These are phyloP conservation scores for Posidonia oceanica DNA, from an alignment of 116 monocot species.

Conservation along the genomic window DNA sequence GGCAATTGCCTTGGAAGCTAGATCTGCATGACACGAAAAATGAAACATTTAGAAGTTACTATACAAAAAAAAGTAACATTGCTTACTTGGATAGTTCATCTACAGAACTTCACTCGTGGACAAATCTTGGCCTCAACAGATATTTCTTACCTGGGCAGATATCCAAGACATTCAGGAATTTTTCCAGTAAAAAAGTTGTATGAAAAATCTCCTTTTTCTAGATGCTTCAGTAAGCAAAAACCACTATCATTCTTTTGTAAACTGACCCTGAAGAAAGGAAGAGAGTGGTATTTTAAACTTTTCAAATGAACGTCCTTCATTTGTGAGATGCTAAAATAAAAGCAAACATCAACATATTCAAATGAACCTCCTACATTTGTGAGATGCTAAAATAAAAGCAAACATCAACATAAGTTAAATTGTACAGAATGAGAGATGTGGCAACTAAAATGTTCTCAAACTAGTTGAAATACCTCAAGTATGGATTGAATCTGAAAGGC, in stretches of 20 bases:
- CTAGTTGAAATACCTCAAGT: too few species aligned
- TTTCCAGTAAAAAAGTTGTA: constrained; percentile 74
- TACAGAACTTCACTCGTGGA: too few species aligned
- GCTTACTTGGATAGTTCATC: too few species aligned
- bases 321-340: background rate
- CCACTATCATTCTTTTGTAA: constrained; percentile 10
- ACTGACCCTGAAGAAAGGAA: constrained; percentile 1
- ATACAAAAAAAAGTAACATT: background rate
- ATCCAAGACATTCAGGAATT: constrained; percentile 56
- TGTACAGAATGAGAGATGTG: too few species aligned
- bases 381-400: background rate
- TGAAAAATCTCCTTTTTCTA: constrained; percentile 65
- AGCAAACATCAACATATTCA: too few species aligned
- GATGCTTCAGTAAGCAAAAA: constrained; percentile 35
- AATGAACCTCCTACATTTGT: background rate
- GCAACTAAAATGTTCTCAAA: too few species aligned
- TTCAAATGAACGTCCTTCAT: background rate
- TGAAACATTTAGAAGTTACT: background rate
- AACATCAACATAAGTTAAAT: background rate
- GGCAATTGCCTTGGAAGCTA: constrained; percentile 74
- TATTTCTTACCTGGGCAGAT: constrained; percentile 50
- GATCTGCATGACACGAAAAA: constrained; percentile 25
- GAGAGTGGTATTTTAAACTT: background rate
- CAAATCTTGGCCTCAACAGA: too few species aligned
- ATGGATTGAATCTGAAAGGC: too few species aligned